Evolutionary conservation across 208 protist species (phyloP).

Genomic region (Tritrichomonas foetus): DNA sequence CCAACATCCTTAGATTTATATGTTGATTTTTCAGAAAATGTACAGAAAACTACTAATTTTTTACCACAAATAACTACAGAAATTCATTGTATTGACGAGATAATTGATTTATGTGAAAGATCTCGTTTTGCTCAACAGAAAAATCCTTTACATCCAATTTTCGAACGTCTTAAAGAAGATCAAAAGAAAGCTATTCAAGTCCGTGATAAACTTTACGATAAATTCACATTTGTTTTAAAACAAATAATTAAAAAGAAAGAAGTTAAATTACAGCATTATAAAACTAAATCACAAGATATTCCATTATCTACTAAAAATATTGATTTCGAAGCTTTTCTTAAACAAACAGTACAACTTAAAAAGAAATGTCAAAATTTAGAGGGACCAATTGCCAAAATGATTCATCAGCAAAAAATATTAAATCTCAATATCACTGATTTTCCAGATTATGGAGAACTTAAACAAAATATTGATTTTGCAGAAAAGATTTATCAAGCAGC

Average conservation of each 20-base stretch:
- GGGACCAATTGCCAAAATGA: neutral
- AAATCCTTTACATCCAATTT: neutral
- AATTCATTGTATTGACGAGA: neutral
- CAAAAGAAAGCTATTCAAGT: neutral
- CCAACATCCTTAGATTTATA: neutral
- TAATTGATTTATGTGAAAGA: neutral
- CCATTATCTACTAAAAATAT: neutral
- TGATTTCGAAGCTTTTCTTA: neutral
- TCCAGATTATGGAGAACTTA: neutral
- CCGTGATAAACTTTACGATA: neutral
- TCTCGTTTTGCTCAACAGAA: neutral
- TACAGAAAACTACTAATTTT: neutral
- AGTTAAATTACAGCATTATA: neutral
- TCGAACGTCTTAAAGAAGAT: neutral
- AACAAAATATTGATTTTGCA: neutral
- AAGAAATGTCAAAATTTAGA: neutral
- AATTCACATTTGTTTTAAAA: neutral
- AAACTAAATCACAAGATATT: neutral
- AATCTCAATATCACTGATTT: neutral
- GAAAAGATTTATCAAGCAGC: neutral
- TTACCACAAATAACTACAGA: neutral
- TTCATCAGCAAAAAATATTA: neutral
- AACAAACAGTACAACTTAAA: neutral
- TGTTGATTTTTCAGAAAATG: neutral
- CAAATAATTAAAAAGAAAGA: neutral